phyloP scores from a whole-genome alignment of 2,329 filamentous ascomycete species.

The Colletotrichum plurivorum region DNA sequence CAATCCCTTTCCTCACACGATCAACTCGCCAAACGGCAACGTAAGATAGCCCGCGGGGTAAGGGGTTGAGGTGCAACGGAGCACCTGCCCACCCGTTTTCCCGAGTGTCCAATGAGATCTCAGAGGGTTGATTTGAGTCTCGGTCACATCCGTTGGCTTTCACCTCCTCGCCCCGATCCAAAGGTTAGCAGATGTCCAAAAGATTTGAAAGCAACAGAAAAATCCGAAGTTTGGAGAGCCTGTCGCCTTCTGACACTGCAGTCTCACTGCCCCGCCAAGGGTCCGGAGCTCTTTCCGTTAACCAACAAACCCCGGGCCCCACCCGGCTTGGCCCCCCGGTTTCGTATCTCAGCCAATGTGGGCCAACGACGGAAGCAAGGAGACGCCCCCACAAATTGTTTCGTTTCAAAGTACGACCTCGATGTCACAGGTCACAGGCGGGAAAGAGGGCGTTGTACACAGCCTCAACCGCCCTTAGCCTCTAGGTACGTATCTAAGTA shows the following conservation, averaged over 20 bases:
- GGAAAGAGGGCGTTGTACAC: background rate
- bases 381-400: conserved; percentile 24
- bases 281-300: conserved; percentile 25
- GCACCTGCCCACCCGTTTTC: background rate
- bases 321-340: background rate
- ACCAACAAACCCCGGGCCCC: too few relatives aligned
- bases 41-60: background rate
- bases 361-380: background rate
- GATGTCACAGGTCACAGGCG: too few relatives aligned
- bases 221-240: background rate
- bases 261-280: background rate
- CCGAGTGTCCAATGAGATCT: background rate
- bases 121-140: conserved; percentile 18
- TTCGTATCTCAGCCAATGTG: conserved; percentile 33
- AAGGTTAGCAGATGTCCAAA: background rate
- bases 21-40: conserved; percentile 10
- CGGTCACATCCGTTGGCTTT: conserved; percentile 19
- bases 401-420: conserved; percentile 28
- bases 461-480: background rate
- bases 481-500: background rate
- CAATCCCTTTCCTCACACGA: conserved; percentile 24
- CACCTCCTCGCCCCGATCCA: background rate
- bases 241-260: background rate
- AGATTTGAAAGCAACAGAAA: background rate
- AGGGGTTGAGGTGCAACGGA: background rate